Base-by-base conservation (phyloP, 1,284 basidiomycete genomes). In the Wolfiporia cocos region DNA sequence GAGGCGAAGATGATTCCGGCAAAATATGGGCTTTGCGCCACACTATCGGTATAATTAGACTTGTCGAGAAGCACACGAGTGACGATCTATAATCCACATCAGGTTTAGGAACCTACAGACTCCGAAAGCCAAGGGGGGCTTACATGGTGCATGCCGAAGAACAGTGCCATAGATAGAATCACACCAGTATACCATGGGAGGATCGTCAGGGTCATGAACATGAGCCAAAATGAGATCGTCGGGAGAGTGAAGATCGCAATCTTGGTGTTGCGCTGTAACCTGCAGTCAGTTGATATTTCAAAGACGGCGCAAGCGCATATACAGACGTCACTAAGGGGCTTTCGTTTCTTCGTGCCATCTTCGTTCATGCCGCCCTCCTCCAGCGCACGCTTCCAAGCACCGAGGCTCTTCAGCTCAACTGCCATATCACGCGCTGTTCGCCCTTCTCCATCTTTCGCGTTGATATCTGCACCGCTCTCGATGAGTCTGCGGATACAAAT, bases 361-460 rank as follows among this genome's bases (percentile, higher is more conserved):
- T 88, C 83, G 38, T 77, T 79, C 69, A 81, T 75, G 0, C 86
- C 86, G 9, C 89, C 87, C 52, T 96, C 92, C 51, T 91, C 83
- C 48, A 98, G 63, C 0, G 91, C 95, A 12, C 85, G 78, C 54
- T 83, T 84, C 78, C 88, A 97, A 1, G 94, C 88, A 3, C 83
- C 85, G 22, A 92, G 63, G 48, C 86, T 89, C 68, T 94, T 95
- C 42, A 99, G 70, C 66, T 98, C 93, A 9, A 84, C 73, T 0
- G 96, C 93, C 90, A 99, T 94, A 55, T 98, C 96, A 39, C 86
- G 71, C 11, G 95, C 81, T 0, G 93, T 95, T 62, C 96, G 83
- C 2, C 90, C 89, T 39, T 87, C 81, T 14, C 77, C 78, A 52
- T 95, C 93, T 57, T 87, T 89, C 4, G 84, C 83, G 31, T 73